These are phyloP conservation scores for Logfia minima DNA, from an alignment of 129 eudicot species.

Conservation along the genomic window DNA sequence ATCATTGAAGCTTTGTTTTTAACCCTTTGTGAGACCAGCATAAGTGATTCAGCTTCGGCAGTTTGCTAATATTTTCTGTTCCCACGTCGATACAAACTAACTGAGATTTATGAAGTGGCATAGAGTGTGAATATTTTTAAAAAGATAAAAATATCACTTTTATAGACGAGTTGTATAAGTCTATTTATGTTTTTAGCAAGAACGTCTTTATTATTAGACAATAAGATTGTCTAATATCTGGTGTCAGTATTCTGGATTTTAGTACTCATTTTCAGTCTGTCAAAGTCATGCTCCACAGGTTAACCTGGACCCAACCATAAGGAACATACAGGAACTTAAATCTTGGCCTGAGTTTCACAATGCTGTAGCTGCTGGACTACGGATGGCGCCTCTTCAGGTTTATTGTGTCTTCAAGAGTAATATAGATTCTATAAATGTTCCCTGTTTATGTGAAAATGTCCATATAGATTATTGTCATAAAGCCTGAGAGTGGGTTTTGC, in stretches of 20 bases:
- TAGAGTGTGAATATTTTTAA: background rate
- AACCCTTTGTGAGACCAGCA: background rate
- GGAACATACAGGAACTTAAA: conserved; percentile 90
- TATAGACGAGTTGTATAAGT: conserved; percentile 12
- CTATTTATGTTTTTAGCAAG: background rate
- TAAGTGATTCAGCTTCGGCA: conserved; percentile 18
- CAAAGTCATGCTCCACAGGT: conserved; percentile 48
- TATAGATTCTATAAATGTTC: too few relatives aligned
- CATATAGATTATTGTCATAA: too few relatives aligned
- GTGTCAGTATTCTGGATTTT: background rate
- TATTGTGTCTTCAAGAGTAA: conserved; percentile 15
- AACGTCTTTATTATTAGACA: background rate
- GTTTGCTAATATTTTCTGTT: background rate
- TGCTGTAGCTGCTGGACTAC: conserved; percentile 98
- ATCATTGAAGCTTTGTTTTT: conserved; percentile 3
- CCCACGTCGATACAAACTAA: background rate
- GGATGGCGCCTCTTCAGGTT: conserved; percentile 90
- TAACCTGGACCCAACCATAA: conserved; percentile 82
- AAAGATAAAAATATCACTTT: background rate
- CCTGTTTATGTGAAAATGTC: too few relatives aligned
- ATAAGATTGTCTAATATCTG: conserved; percentile 6
- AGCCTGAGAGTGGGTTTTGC: too few relatives aligned
- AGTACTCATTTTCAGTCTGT: background rate
- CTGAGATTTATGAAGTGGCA: conserved; percentile 8
- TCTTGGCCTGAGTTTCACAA: conserved; percentile 99